Percentiles rank a stretch among this genome's conserved stretches.
Evolutionary conservation across 2,329 filamentous ascomycete species (phyloP).

Genomic region (Hymenoscyphus infarciens): DNA sequence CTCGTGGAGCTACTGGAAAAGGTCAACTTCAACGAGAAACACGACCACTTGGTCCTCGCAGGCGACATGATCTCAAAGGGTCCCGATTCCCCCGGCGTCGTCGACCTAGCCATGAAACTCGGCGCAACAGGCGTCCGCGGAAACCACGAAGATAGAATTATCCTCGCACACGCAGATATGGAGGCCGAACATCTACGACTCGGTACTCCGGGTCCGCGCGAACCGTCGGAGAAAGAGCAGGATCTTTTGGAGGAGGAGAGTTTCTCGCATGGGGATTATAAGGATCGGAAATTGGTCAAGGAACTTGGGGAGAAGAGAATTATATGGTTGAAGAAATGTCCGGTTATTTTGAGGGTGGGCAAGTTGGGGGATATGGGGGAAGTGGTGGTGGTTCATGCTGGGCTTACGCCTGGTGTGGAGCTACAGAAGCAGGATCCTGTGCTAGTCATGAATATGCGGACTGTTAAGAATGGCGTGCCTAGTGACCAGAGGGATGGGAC

Average conservation of each 20-base stretch:
- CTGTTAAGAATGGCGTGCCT: slow-evolving; percentile 36
- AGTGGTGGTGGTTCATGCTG: slow-evolving; percentile 78
- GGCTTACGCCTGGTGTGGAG: slow-evolving; percentile 71
- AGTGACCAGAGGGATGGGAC: slow-evolving; percentile 30
- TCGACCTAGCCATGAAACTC: slow-evolving; percentile 64
- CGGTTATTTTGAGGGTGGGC: slow-evolving; percentile 76
- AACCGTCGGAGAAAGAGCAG: slow-evolving; percentile 30
- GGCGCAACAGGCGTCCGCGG: slow-evolving; percentile 81
- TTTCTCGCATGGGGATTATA: slow-evolving; percentile 31
- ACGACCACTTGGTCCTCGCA: slow-evolving; percentile 71
- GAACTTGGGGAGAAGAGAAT: slow-evolving; percentile 51
- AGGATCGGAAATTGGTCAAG: slow-evolving; percentile 30
- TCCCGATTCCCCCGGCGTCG: slow-evolving; percentile 73
- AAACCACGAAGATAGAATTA: slow-evolving; percentile 85
- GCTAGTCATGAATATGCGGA: slow-evolving; percentile 90
- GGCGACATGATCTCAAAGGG: slow-evolving; percentile 86
- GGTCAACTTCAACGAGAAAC: slow-evolving; percentile 55
- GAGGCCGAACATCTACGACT: slow-evolving; percentile 32
- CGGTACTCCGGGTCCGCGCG: slow-evolving; percentile 25
- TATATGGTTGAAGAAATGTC: slow-evolving; percentile 65
- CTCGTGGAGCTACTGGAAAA: slow-evolving; percentile 64
- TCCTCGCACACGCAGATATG: slow-evolving; percentile 57
- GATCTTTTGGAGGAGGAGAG: slow-evolving; percentile 29
- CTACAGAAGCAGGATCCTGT: slow-evolving; percentile 70
- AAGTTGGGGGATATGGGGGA: slow-evolving; percentile 55